A percentile compares a stretch with the other conserved stretches of the same genome.
These are phyloP conservation scores for Scenedesmus sp. DNA, from an alignment of 163 green algal species.

Conservation along the genomic window DNA sequence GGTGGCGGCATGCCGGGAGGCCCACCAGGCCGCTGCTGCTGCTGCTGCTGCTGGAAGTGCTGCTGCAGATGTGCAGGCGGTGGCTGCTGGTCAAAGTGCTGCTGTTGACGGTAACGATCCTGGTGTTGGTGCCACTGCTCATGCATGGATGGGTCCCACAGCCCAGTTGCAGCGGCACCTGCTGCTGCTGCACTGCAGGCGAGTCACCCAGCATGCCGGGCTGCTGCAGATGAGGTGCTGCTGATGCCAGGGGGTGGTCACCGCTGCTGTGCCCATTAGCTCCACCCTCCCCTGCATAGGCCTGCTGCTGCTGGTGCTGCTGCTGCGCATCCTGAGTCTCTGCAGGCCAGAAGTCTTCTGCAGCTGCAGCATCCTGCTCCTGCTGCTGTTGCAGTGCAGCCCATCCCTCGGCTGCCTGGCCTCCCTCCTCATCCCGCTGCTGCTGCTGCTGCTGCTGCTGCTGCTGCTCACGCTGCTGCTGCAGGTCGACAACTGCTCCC, in stretches of 20 bases:
- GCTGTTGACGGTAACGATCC: neutral
- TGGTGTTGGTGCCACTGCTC: neutral
- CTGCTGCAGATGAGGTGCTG: neutral
- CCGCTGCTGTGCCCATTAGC: neutral
- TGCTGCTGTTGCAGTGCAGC: neutral
- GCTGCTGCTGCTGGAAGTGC: neutral
- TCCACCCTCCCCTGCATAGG: neutral
- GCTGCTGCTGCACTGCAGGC: neutral
- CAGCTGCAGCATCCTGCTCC: neutral
- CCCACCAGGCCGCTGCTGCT: neutral
- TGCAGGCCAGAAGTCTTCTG: neutral
- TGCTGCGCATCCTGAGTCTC: neutral
- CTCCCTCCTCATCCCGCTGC: neutral
- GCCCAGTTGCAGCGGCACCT: neutral
- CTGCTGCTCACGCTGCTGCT: conserved; percentile 4
- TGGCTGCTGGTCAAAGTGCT: neutral
- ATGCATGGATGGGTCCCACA: neutral
- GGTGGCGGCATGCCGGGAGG: neutral
- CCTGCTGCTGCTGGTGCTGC: conserved; percentile 12
- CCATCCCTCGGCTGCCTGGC: neutral
- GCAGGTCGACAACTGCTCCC: neutral
- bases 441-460: neutral
- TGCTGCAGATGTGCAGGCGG: too few species aligned
- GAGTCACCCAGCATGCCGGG: neutral
- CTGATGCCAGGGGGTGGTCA: neutral